Evolutionary conservation across 768 basidiomycete species (phyloP), one percentile per base, ranked within the genome.

Genomic region (Amanita pallidorosea): DNA sequence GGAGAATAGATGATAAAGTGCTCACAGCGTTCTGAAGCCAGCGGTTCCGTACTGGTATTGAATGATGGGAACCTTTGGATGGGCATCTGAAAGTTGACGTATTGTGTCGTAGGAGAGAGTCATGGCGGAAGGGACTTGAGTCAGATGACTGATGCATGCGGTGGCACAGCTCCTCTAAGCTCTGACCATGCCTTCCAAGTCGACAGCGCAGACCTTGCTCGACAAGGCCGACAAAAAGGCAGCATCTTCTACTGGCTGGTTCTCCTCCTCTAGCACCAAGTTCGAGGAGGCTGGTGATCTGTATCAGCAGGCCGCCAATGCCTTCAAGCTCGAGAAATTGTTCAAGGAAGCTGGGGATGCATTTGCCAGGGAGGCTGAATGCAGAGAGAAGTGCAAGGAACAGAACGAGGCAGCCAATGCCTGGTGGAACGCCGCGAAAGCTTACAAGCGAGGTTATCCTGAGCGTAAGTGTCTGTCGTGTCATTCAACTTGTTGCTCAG

Each of bases 401-500:
- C 67, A 64, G 43, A 92, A 92, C 57, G 96, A 98, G 58, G 94
- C 95, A n/a, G 88, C 93, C 18, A 95, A 94, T 63, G 94, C 94
- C 7, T 98, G 87, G 85, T 97, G 95, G 89, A 96, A 95, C 63
- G 94, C 96, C 11, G 84, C 90, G 31, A 98, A 98, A 70, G 83
- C 87, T 9, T 99, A 88, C 74, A 99, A 97, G 73, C 77, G 87
- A 67, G 85, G 83, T 22, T 81, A 76, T 64, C 93, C 76, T 29
- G 86, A 91, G 57, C 72, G 95, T 96, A 63, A 63, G 83, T 67
- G n/a, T 35, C 31, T 48, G 20, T 47, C 47, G 33, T 40, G 15
- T 18, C 18, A 18, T 41, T 22, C 43, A 17, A 37, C n/a, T 41
- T 23, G 12, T 31, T 54, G 48, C 37, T 54, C 48, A 49, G 58